Evolutionary conservation across 2,329 filamentous ascomycete genomes (phyloP), one percentile per base, ranked within the genome.

Genomic region (Cryphonectria naterciae): DNA sequence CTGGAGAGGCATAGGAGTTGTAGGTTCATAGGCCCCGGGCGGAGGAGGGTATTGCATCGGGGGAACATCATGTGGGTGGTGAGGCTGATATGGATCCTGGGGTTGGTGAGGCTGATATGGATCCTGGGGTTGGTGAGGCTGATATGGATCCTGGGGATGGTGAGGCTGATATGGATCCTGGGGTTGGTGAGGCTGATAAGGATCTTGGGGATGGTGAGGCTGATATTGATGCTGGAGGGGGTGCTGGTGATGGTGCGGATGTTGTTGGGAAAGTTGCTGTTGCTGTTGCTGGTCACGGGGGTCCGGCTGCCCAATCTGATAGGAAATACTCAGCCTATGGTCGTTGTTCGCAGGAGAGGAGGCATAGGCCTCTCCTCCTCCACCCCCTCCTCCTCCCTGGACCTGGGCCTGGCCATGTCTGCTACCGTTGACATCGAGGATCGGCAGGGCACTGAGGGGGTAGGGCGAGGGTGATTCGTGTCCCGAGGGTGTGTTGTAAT

Each of bases 241-340:
- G 25, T 19, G 58, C 25, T 68, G 69, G 6, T 70, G 65, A 11
- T 60, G 69, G 5, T 68, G 69, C 5, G 65, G 68, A 75, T 69
- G 49, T 10, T 39, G 37, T 10, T 39, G 37, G n/a, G 64, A 43
- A 43, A 15, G 67, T 7, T 63, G 69, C 11, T 68, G 69, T 74
- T 69, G 49, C n/a, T 63, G 52, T 35, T 49, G 64, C 70, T 69
- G 13, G 70, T 65, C 13, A 76, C 70, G 32, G 75, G 67, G 15
- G 10, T 66, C 58, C 19, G 54, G 71, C 17, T 61, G 71, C 8
- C 41, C 62, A 54, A 41, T 28, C 66, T 70, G 71, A 4, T 64
- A 65, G 17, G 56, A 56, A 32, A 37, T 41, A 58, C 54, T 66
- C 65, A 70, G 62, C 43, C 65, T 67, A 39, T 66, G 41, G 63